Evolutionary conservation across 2,329 filamentous ascomycete species (phyloP), one percentile per base, ranked within the genome.

Genomic region (Allantophomopsis cytisporea): DNA sequence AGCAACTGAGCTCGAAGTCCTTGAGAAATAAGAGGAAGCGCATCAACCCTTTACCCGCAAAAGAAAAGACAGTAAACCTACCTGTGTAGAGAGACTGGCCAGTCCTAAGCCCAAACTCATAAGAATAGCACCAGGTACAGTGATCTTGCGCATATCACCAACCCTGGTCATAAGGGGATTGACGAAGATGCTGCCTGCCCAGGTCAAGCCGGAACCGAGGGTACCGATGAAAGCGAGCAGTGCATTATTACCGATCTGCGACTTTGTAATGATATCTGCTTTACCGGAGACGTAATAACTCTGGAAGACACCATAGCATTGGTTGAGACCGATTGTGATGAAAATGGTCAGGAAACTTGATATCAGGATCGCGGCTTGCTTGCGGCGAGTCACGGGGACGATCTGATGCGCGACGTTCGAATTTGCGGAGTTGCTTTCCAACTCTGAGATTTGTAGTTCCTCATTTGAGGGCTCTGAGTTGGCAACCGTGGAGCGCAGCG

Each of bases 241-340:
- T 0, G 66, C 65, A 12, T 58, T 60, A n/a, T 60, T 53, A 2
- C 51, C 48, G 5, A 53, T 47, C 13, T 60, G 55, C 2, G 51
- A 43, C 6, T 51, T 50, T 2, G 48, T 48, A 12, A 68, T 54
- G n/a, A 68, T 48, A 7, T 59, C 53, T 44, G 65, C 59, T 23
- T 44, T 45, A 0, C 55, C 39, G 4, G 63, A 65, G 36, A 64
- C 60, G 45, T 69, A 69, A 46, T 64, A 67, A 36, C 62, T 56
- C 44, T 68, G 65, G 39, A 69, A 69, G 8, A 69, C 63, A 8
- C 65, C 65, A 44, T 62, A 70, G 28, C 57, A 59, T 41, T 68
- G 65, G 44, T 69, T 69, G 41, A 68, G 60, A 10, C 65, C 65
- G 36, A 68, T 64, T 3, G 65, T 67, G 16, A 68, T 56, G 36